These are phyloP conservation scores for Kurtzmaniella quercitrusa DNA, from an alignment of 1,139 yeast genomes.

Conservation along the genomic window DNA sequence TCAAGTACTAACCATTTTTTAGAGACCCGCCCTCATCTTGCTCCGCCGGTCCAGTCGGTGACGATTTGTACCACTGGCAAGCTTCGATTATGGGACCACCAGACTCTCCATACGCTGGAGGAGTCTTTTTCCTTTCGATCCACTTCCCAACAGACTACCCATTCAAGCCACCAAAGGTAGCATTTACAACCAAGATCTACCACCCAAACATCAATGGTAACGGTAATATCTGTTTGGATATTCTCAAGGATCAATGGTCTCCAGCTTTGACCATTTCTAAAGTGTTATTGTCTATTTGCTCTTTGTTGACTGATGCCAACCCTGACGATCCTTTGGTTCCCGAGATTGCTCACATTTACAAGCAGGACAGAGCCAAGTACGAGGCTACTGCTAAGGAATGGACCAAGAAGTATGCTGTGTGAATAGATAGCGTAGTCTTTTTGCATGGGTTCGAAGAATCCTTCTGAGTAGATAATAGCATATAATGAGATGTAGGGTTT, in stretches of 20 bases:
- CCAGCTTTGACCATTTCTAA: constrained; percentile 88
- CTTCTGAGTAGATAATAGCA: constrained; percentile 3
- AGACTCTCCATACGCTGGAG: constrained; percentile 91
- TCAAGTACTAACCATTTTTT: constrained; percentile 24
- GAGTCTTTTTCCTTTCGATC: constrained; percentile 85
- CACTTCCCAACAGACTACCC: constrained; percentile 96
- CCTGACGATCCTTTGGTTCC: constrained; percentile 99
- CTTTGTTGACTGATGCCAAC: constrained; percentile 92
- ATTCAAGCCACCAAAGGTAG: constrained; percentile 90
- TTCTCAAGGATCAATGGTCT: constrained; percentile 86
- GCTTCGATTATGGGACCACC: constrained; percentile 96
- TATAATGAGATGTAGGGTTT: neutral
- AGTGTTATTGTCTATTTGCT: constrained; percentile 83
- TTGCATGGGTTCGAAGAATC: constrained; percentile 6
- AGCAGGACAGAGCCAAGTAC: constrained; percentile 89
- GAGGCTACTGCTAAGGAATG: constrained; percentile 98
- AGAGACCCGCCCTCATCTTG: constrained; percentile 99
- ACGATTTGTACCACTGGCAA: constrained; percentile 94
- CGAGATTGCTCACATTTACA: constrained; percentile 95
- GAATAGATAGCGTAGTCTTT: constrained; percentile 11
- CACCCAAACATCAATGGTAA: constrained; percentile 89
- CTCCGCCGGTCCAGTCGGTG: constrained; percentile 99
- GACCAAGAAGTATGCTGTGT: constrained; percentile 98
- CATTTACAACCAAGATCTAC: constrained; percentile 84
- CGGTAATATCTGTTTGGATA: constrained; percentile 84